phyloP scores from a whole-genome alignment of 1,284 basidiomycete genomes.

The Wolfiporia cocos region DNA sequence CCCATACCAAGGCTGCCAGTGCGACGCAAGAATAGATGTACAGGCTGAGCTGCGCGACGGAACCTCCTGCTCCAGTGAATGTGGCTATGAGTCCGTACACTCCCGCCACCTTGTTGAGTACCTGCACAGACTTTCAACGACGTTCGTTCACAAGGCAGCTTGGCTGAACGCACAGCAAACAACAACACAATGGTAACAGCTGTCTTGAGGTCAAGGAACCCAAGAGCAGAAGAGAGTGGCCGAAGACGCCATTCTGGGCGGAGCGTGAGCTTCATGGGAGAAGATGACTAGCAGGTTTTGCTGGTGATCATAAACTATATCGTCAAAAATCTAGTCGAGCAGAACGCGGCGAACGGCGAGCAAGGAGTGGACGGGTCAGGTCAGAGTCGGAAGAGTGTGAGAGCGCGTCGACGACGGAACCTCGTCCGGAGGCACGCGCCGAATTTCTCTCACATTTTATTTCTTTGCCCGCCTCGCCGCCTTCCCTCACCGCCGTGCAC shows the following conservation, averaged over 20 bases:
- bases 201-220: conserved; percentile 84
- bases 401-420: conserved; percentile 2
- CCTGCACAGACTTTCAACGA: conserved; percentile 41
- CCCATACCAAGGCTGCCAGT: conserved; percentile 83
- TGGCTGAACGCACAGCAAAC: conserved; percentile 57
- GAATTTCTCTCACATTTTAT: conserved; percentile 2
- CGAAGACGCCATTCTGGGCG: conserved; percentile 75
- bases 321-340: conserved; percentile 3
- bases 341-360: conserved; percentile 4
- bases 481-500: neutral
- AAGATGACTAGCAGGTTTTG: conserved; percentile 5
- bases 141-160: too few species aligned
- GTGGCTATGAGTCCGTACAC: conserved; percentile 94
- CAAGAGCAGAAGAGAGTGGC: conserved; percentile 78
- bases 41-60: conserved; percentile 84
- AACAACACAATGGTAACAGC: conserved; percentile 81
- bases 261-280: conserved; percentile 70
- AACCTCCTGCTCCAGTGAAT: conserved; percentile 79
- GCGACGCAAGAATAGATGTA: conserved; percentile 91
- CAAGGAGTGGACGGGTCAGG: conserved; percentile 11
- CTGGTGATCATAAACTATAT: conserved; percentile 14
- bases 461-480: conserved; percentile 1
- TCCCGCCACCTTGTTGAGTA: conserved; percentile 97
- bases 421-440: neutral
- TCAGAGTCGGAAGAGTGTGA: conserved; percentile 4